Percentiles rank a stretch among this genome's conserved stretches.
phyloP scores from a whole-genome alignment of 768 basidiomycete genomes.

The Hygrophorus russula region DNA sequence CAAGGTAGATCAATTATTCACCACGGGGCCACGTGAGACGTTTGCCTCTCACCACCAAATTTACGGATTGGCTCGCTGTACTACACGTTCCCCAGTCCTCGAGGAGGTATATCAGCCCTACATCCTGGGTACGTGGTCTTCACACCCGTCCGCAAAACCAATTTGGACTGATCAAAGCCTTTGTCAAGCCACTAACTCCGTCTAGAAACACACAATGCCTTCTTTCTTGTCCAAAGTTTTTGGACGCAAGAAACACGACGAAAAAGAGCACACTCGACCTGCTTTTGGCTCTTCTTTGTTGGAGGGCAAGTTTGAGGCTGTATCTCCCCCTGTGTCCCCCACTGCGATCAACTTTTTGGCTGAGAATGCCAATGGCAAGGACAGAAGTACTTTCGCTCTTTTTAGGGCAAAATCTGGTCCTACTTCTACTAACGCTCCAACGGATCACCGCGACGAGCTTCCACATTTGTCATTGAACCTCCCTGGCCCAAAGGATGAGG shows the following conservation, averaged over 20 bases:
- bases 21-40: no score
- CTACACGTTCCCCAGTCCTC: no score
- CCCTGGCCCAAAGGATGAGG: conserved; percentile 37
- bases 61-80: no score
- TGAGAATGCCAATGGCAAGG: conserved; percentile 16
- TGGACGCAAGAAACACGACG: conserved; percentile 59
- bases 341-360: conserved; percentile 25
- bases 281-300: conserved; percentile 37
- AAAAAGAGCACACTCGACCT: conserved; percentile 29
- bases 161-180: no score
- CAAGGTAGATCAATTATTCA: no score
- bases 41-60: no score
- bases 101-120: no score
- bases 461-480: conserved; percentile 60
- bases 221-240: conserved; percentile 73
- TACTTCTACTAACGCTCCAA: conserved; percentile 21
- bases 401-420: conserved; percentile 37
- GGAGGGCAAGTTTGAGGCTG: conserved; percentile 66
- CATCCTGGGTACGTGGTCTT: no score
- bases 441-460: conserved; percentile 19
- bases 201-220: conserved; percentile 26
- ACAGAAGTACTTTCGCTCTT: conserved; percentile 35
- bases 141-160: no score
- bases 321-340: conserved; percentile 40
- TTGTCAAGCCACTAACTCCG: no score